Evolutionary conservation across 129 eudicot species (phyloP).

Genomic region (Ambrosia trifida): DNA sequence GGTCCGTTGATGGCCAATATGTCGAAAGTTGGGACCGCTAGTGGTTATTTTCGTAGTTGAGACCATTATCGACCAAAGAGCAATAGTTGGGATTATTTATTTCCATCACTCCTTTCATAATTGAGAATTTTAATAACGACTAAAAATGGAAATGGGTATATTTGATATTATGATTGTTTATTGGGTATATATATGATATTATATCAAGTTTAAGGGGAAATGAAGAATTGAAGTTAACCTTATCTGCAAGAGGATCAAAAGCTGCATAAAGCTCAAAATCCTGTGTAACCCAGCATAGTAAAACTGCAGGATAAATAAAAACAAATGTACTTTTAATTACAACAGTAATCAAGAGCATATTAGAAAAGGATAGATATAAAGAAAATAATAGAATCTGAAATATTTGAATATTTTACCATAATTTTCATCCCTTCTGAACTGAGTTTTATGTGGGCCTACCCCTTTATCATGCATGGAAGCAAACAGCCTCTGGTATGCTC

Average conservation of each 20-base stretch:
- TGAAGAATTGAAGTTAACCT: constrained; percentile 53
- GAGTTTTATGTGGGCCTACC: constrained; percentile 89
- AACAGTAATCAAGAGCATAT: background rate
- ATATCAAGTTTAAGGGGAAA: background rate
- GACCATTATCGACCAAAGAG: too few relatives aligned
- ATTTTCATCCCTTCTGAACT: constrained; percentile 88
- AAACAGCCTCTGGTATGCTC: constrained; percentile 82
- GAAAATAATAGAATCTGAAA: background rate
- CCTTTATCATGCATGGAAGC: constrained; percentile 91
- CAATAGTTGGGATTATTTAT: too few relatives aligned
- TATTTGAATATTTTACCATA: constrained; percentile 49
- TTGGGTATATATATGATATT: background rate
- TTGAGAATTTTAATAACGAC: background rate
- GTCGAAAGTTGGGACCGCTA: too few relatives aligned
- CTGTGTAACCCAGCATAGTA: constrained; percentile 94
- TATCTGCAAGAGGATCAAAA: constrained; percentile 98
- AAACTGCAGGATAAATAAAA: constrained; percentile 49
- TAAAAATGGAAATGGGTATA: background rate
- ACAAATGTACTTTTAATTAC: background rate
- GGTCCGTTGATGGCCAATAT: too few relatives aligned
- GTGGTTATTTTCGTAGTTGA: too few relatives aligned
- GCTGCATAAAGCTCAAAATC: constrained; percentile 99
- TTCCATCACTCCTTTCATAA: too few relatives aligned
- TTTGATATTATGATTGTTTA: background rate
- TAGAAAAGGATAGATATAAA: background rate